These are phyloP conservation scores for Verticillium albo-atrum DNA, from an alignment of 2,329 filamentous ascomycete species.

Conservation along the genomic window DNA sequence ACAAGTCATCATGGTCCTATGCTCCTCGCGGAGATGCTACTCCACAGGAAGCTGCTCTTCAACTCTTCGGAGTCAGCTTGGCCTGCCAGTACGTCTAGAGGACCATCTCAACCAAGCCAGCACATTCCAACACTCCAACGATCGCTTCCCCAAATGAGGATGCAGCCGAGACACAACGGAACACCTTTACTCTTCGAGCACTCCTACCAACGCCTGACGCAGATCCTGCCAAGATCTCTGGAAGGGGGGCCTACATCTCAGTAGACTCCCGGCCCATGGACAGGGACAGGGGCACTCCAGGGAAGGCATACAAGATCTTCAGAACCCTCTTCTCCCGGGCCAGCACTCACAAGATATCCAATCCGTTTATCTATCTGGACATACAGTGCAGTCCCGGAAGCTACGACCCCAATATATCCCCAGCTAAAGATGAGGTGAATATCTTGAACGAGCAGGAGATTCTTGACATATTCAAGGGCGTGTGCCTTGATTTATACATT, in stretches of 20 bases:
- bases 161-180: neutral
- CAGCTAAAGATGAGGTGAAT: constrained; percentile 67
- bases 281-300: constrained; percentile 48
- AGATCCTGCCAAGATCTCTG: constrained; percentile 33
- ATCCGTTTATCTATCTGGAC: constrained; percentile 60
- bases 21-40: constrained; percentile 46
- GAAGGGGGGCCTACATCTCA: constrained; percentile 57
- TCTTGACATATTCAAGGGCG: constrained; percentile 23
- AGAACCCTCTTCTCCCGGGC: constrained; percentile 39
- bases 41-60: constrained; percentile 55
- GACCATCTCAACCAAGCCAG: constrained; percentile 8
- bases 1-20: constrained; percentile 55
- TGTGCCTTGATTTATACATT: constrained; percentile 25
- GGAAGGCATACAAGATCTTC: constrained; percentile 52
- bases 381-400: constrained; percentile 56
- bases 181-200: constrained; percentile 39
- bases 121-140: neutral
- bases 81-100: constrained; percentile 48
- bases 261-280: constrained; percentile 65
- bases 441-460: constrained; percentile 52
- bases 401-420: constrained; percentile 70
- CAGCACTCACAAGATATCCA: constrained; percentile 26
- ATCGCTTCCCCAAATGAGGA: neutral
- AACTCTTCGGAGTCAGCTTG: constrained; percentile 56
- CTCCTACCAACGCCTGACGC: constrained; percentile 52